Evolutionary conservation across 2,329 filamentous ascomycete species (phyloP).

Genomic region (Neofusicoccum cordaticola): DNA sequence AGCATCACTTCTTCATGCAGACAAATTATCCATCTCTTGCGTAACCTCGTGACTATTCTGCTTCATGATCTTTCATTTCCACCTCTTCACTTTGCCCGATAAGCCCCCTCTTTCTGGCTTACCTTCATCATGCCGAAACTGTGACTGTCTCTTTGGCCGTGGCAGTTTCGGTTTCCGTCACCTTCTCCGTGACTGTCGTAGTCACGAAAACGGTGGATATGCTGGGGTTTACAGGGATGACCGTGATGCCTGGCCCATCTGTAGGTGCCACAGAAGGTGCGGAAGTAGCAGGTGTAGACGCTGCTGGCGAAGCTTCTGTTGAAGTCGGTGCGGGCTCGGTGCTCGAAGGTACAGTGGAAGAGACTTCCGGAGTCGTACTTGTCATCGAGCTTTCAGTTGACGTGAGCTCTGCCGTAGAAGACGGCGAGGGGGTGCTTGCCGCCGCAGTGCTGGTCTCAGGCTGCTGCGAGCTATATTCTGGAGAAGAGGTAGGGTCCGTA

Average conservation of each 20-base stretch:
- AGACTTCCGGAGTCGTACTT: neutral
- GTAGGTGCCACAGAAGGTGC: neutral
- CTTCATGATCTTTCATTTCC: neutral
- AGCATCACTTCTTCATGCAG: neutral
- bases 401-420: neutral
- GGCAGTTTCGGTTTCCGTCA: constrained; percentile 18
- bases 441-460: neutral
- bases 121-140: neutral
- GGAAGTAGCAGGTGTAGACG: neutral
- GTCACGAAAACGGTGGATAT: constrained; percentile 29
- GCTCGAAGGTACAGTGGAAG: neutral
- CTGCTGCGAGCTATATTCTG: neutral
- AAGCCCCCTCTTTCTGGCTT: neutral
- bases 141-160: constrained; percentile 9
- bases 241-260: constrained; percentile 13
- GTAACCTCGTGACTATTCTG: constrained; percentile 6
- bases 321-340: neutral
- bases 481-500: neutral
- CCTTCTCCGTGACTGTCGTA: constrained; percentile 31
- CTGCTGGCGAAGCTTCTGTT: neutral
- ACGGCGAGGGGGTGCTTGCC: neutral
- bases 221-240: constrained; percentile 17
- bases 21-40: constrained; percentile 12
- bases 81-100: neutral
- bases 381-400: neutral